Evolutionary conservation across 228 moss, liverwort and hornwort genomes (phyloP), one percentile per base, ranked within the genome.

Genomic region (Sphagnum magellanicum): DNA sequence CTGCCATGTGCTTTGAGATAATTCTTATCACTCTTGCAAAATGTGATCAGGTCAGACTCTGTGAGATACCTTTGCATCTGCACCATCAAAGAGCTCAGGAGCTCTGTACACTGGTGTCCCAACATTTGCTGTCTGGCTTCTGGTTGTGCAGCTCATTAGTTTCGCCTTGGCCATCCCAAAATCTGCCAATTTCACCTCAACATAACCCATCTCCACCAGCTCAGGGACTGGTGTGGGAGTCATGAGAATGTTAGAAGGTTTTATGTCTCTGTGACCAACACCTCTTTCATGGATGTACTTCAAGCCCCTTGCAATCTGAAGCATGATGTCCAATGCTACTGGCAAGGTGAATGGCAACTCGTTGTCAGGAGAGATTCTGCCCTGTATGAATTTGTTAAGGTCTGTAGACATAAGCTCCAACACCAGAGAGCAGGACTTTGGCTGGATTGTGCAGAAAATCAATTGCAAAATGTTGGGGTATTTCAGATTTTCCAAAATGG

Each of bases 341-440:
- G 6, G 13, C 4, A 67, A 17, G 17, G 66, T 50, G 10, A 52
- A 66, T 50, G 66, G 4, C 0, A 50, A 12, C 50, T 51, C 15
- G n/a, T 66, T 50, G 1, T 66, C 10, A 1, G 4, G 49, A n/a
- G n/a, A n/a, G 13, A n/a, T 64, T 10, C 47, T 16, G 5, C 0
- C 10, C 16, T 66, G 6, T 10, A 66, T 50, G 13, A 13, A 4
- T 16, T 50, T 0, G 5, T 5, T 14, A 50, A 66, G 52, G 49
- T 66, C 50, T 66, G 13, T 66, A 16, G 6, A 0, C 66, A 66
- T 50, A 11, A 66, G n/a, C 66, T 66, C 66, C 51, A 51, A 50
- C 1, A 66, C 15, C 50, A 66, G 0, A 3, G 66, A 66, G 4
- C 0, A 66, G n/a, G n/a, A n/a, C n/a, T n/a, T n/a, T n/a, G n/a